Evolutionary conservation across 2,329 filamentous ascomycete genomes (phyloP).

Genomic region (Ophiosphaerella korrae): DNA sequence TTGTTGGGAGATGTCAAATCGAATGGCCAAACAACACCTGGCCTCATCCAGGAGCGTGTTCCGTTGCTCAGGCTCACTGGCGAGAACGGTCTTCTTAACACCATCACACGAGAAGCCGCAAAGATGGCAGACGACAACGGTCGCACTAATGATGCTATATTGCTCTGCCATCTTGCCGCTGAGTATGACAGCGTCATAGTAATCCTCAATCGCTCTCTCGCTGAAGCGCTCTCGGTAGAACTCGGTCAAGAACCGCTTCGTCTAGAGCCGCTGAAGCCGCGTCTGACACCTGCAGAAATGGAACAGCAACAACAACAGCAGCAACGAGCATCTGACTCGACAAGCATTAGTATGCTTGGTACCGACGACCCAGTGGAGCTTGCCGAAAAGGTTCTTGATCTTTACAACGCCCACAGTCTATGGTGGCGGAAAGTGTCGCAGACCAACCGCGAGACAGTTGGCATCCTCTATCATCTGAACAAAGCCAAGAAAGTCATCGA

Average conservation of each 20-base stretch:
- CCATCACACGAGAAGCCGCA: constrained; percentile 92
- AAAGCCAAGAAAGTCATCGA: constrained; percentile 65
- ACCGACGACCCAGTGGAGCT: constrained; percentile 70
- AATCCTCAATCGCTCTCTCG: constrained; percentile 87
- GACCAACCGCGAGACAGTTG: constrained; percentile 63
- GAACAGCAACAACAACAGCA: constrained; percentile 41
- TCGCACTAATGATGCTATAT: constrained; percentile 87
- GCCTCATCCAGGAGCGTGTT: constrained; percentile 85
- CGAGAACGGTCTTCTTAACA: constrained; percentile 83
- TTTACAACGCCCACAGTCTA: constrained; percentile 66
- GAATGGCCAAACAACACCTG: constrained; percentile 83
- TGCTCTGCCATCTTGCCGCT: constrained; percentile 91
- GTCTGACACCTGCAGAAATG: constrained; percentile 48
- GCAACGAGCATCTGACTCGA: constrained; percentile 36
- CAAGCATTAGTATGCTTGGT: constrained; percentile 66
- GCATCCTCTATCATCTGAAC: constrained; percentile 65
- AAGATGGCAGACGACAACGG: constrained; percentile 93
- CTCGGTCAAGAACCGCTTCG: constrained; percentile 80
- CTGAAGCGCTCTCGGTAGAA: constrained; percentile 85
- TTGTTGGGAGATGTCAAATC: constrained; percentile 88
- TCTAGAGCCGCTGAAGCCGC: constrained; percentile 79
- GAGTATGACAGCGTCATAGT: constrained; percentile 94
- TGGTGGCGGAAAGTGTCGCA: constrained; percentile 65
- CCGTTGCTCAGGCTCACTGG: constrained; percentile 78
- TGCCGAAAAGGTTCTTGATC: constrained; percentile 64